phyloP scores from a whole-genome alignment of 441 rosid species.

The Dalechampia spathulata region DNA sequence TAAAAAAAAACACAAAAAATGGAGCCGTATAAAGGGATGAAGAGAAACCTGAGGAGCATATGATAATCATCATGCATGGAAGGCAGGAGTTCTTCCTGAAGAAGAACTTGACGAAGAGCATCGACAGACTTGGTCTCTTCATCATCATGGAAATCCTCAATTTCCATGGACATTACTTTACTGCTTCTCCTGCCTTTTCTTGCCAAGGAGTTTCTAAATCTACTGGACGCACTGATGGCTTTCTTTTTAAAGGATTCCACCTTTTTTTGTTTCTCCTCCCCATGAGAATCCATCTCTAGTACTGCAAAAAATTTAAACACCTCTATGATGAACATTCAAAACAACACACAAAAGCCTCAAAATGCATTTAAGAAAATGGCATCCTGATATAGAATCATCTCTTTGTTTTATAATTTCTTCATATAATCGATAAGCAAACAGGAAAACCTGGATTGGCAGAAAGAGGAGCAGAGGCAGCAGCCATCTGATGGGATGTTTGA shows the following conservation, averaged over 20 bases:
- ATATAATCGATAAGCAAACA: too few relatives aligned
- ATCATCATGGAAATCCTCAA: slow-evolving; percentile 66
- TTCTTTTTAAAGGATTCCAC: slow-evolving; percentile 59
- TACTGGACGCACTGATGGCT: slow-evolving; percentile 56
- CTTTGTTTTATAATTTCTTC: too few relatives aligned
- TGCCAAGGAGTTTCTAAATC: slow-evolving; percentile 55
- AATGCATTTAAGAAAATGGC: not conserved
- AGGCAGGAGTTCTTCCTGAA: slow-evolving; percentile 65
- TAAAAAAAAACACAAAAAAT: not conserved
- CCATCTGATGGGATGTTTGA: slow-evolving; percentile 25
- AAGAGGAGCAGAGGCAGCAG: slow-evolving; percentile 29
- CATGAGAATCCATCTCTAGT: slow-evolving; percentile 27
- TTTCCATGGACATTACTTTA: slow-evolving; percentile 54
- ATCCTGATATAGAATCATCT: too few relatives aligned
- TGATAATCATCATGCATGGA: slow-evolving; percentile 75
- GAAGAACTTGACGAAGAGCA: slow-evolving; percentile 64
- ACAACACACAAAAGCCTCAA: not conserved
- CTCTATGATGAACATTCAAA: not conserved
- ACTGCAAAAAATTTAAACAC: slow-evolving; percentile 15
- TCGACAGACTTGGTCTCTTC: slow-evolving; percentile 72
- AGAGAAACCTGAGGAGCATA: slow-evolving; percentile 58
- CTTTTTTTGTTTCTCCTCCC: slow-evolving; percentile 44
- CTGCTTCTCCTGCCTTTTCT: slow-evolving; percentile 66
- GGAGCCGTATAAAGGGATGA: not conserved
- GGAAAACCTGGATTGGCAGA: slow-evolving; percentile 28